Conservation (phyloP, 2,329 filamentous ascomycete genomes). For the Zasmidium angulare region DNA sequence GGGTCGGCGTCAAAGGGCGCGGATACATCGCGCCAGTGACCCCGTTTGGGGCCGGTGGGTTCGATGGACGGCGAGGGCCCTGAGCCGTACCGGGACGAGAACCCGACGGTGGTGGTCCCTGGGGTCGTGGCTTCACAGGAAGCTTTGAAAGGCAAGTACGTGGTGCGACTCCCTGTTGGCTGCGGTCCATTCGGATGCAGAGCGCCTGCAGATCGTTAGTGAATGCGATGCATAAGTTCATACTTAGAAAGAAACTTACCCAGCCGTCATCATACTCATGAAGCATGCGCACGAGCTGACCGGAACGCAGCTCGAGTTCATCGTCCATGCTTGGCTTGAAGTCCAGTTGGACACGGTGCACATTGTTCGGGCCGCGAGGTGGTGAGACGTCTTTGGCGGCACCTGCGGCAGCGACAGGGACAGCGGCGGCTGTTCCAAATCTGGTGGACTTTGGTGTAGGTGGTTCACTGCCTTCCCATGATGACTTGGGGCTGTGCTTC, state of each 20-base stretch:
- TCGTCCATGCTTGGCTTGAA: constrained; percentile 92
- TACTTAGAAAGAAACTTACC: constrained; percentile 58
- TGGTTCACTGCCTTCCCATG: constrained; percentile 23
- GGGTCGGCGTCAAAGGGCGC: constrained; percentile 26
- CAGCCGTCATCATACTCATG: constrained; percentile 99
- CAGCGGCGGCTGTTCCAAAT: constrained; percentile 34
- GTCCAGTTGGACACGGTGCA: constrained; percentile 91
- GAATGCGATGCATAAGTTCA: not conserved
- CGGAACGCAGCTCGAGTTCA: constrained; percentile 77
- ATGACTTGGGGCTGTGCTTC: constrained; percentile 20
- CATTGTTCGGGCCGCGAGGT: constrained; percentile 57
- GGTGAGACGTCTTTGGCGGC: constrained; percentile 32
- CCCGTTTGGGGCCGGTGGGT: constrained; percentile 31
- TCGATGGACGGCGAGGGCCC: constrained; percentile 38
- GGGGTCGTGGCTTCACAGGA: constrained; percentile 79
- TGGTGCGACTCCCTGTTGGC: constrained; percentile 88
- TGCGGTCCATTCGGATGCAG: constrained; percentile 85
- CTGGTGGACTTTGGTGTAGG: constrained; percentile 28
- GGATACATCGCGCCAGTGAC: constrained; percentile 22
- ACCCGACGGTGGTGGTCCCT: constrained; percentile 51
- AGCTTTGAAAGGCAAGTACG: constrained; percentile 90
- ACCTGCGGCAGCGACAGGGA: constrained; percentile 43
- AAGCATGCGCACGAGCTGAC: constrained; percentile 81
- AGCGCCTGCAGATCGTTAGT: constrained; percentile 63
- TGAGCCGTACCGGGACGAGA: constrained; percentile 23